phyloP scores from a whole-genome alignment of 495 filamentous ascomycete genomes.

The Chaetomium cochliodes region DNA sequence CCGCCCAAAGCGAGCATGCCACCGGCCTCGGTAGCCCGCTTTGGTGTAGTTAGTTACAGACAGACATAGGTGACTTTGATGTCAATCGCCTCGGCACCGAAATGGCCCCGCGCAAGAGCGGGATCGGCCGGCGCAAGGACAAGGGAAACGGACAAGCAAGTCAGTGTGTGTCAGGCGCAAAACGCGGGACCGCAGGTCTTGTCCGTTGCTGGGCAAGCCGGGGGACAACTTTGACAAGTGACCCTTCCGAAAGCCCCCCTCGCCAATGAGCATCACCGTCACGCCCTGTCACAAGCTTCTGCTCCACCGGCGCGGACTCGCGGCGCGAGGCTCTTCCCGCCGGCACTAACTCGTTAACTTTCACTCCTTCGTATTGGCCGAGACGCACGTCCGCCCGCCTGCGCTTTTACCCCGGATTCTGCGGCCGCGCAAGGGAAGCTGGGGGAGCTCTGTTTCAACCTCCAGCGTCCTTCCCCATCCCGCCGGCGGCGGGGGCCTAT shows the following conservation, averaged over 20 bases:
- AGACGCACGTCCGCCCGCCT: too few relatives aligned
- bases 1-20: not conserved
- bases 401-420: conserved; percentile 11
- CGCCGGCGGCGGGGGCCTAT: not conserved
- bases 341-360: not conserved
- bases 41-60: too few relatives aligned
- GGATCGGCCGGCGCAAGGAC: conserved; percentile 25
- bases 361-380: not conserved
- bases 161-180: conserved; percentile 24
- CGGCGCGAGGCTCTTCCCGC: conserved; percentile 16
- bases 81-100: not conserved
- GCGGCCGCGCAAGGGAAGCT: conserved; percentile 5
- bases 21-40: not conserved
- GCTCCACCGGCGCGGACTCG: not conserved
- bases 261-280: conserved; percentile 29
- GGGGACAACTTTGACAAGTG: too few relatives aligned
- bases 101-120: conserved; percentile 24
- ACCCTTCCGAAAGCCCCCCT: not conserved
- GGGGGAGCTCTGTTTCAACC: conserved; percentile 5
- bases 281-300: conserved; percentile 24
- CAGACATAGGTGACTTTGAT: not conserved
- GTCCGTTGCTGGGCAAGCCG: not conserved
- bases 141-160: not conserved
- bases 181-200: conserved; percentile 21
- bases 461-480: not conserved